Percentiles rank a stretch among this genome's conserved stretches.
Conservation (phyloP, 441 rosid species). For the Mallotus repandus region DNA sequence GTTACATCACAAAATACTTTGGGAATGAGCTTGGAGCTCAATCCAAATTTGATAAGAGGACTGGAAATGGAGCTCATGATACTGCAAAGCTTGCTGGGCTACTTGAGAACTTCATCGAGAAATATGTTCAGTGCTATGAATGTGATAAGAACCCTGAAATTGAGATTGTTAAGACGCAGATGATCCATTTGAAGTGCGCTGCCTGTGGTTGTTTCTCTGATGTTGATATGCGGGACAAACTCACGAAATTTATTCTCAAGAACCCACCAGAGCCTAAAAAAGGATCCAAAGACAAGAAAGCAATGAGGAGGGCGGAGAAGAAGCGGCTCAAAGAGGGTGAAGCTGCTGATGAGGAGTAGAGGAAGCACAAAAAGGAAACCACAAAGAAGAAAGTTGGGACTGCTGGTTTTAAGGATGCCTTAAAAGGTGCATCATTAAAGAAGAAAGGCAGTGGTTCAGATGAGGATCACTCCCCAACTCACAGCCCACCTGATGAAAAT, state of each 20-base stretch:
- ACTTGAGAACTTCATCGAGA: conserved; percentile 83
- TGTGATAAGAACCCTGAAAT: conserved; percentile 98
- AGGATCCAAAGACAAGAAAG: conserved; percentile 67
- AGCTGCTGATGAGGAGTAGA: conserved; percentile 82
- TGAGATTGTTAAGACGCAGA: conserved; percentile 69
- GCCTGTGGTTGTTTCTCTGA: conserved; percentile 89
- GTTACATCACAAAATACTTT: conserved; percentile 82
- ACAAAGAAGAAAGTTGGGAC: conserved; percentile 52
- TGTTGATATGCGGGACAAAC: conserved; percentile 92
- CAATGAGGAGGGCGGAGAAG: conserved; percentile 92
- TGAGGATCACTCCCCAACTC: conserved; percentile 66
- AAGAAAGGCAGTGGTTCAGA: conserved; percentile 61
- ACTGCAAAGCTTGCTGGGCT: conserved; percentile 76
- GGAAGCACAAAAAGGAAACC: conserved; percentile 57
- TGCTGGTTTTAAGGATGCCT: conserved; percentile 36
- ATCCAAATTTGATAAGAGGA: conserved; percentile 87
- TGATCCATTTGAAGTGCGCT: conserved; percentile 79
- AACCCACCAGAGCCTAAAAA: conserved; percentile 83
- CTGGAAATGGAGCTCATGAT: conserved; percentile 83
- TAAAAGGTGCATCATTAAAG: conserved; percentile 41
- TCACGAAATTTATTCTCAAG: conserved; percentile 74
- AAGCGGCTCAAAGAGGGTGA: conserved; percentile 92
- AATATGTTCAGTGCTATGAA: conserved; percentile 92
- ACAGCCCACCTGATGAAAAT: conserved; percentile 51
- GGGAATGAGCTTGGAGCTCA: conserved; percentile 97